A percentile compares a stretch with the other conserved stretches of the same genome.
phyloP scores from a whole-genome alignment of 768 basidiomycete species.

The Boletus bicolor region DNA sequence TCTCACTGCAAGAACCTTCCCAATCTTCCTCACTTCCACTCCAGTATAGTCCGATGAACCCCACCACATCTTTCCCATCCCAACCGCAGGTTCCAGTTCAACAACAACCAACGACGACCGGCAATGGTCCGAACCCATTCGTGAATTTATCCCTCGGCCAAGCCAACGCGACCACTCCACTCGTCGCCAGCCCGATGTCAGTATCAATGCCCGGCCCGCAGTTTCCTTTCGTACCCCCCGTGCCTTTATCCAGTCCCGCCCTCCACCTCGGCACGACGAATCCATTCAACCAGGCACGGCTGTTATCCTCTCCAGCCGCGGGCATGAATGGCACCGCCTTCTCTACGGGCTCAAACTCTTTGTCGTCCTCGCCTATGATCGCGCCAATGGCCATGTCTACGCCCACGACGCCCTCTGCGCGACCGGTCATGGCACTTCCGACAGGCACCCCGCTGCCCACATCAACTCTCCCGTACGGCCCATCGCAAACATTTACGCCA shows the following conservation, averaged over 20 bases:
- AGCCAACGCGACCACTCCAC: not conserved
- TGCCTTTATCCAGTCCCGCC: slow-evolving; percentile 13
- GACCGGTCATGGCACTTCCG: slow-evolving; percentile 4
- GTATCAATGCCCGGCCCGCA: not conserved
- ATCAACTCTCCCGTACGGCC: not conserved
- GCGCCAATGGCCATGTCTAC: slow-evolving; percentile 3
- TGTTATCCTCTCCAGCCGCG: not conserved
- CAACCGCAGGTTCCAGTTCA: slow-evolving; percentile 14
- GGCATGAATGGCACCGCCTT: not conserved
- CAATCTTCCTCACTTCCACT: slow-evolving; percentile 46
- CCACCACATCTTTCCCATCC: slow-evolving; percentile 5
- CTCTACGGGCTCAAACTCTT: slow-evolving; percentile 14
- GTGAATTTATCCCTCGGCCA: slow-evolving; percentile 13
- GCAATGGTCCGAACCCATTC: slow-evolving; percentile 19
- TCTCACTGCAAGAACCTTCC: slow-evolving; percentile 43
- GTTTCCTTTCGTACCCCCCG: slow-evolving; percentile 6
- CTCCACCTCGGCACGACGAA: slow-evolving; percentile 12
- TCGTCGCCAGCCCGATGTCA: slow-evolving; percentile 7
- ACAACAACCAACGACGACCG: slow-evolving; percentile 3
- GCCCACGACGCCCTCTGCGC: slow-evolving; percentile 9
- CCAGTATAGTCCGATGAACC: slow-evolving; percentile 27
- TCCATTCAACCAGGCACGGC: slow-evolving; percentile 17
- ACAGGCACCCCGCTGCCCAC: slow-evolving; percentile 7
- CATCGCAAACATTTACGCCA: not conserved
- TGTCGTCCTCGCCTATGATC: slow-evolving; percentile 6